phyloP scores from a whole-genome alignment of 306 rosid genomes.

The Arachis hypogaea region DNA sequence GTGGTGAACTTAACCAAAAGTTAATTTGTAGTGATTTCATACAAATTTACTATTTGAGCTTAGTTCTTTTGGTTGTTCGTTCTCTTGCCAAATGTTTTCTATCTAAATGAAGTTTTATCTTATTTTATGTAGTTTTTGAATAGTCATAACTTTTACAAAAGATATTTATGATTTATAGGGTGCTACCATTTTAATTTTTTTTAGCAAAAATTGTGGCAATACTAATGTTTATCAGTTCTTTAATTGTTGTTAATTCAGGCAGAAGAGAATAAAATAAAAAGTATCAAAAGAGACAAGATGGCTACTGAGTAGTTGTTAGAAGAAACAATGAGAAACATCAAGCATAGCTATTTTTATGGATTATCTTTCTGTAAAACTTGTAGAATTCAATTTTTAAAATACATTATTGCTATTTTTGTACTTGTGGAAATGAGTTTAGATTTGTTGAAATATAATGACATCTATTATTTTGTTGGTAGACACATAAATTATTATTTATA shows the following conservation, averaged over 20 bases:
- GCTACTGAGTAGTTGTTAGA: constrained; percentile 78
- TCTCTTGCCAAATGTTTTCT: not conserved
- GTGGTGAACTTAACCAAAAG: no score
- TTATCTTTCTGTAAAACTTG: no score
- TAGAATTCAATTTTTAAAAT: no score
- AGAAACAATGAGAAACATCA: constrained; percentile 82
- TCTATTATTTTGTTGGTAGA: no score
- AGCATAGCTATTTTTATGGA: constrained; percentile 46
- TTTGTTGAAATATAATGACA: no score
- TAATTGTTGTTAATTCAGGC: constrained; percentile 46
- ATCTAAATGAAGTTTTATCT: not conserved
- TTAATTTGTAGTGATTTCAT: no score
- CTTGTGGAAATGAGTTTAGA: no score
- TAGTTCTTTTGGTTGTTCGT: constrained; percentile 19
- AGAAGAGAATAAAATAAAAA: constrained; percentile 82
- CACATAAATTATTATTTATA: no score
- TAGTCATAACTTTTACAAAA: not conserved
- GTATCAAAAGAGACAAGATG: constrained; percentile 77
- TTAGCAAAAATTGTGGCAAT: not conserved
- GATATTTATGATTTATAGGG: not conserved
- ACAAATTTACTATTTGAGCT: not conserved
- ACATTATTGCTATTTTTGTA: no score
- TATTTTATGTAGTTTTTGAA: not conserved
- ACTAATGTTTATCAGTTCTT: not conserved
- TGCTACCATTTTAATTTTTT: not conserved